phyloP scores from a whole-genome alignment of 345 rosid genomes.

The Streptanthus diversifolius region DNA sequence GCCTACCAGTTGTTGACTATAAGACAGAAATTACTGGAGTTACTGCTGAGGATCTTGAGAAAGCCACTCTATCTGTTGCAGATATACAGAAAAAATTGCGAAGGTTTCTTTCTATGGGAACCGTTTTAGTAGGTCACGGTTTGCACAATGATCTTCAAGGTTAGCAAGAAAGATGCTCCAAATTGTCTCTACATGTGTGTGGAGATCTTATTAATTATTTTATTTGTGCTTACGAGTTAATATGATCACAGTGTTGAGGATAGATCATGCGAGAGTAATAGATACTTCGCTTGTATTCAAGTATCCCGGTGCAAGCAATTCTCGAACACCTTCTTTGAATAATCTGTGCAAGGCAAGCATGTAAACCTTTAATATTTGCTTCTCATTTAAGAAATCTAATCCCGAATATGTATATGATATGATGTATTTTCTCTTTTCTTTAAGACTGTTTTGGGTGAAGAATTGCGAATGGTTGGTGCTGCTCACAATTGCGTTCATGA shows the following conservation, averaged over 20 bases:
- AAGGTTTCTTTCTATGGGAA: slow-evolving; percentile 61
- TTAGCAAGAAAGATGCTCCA: slow-evolving; percentile 26
- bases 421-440: slow-evolving; percentile 10
- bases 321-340: slow-evolving; percentile 59
- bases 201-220: not conserved
- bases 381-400: not conserved
- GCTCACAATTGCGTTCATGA: slow-evolving; percentile 84
- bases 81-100: slow-evolving; percentile 75
- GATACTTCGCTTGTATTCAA: slow-evolving; percentile 79
- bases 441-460: slow-evolving; percentile 71
- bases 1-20: slow-evolving; percentile 58
- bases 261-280: slow-evolving; percentile 80
- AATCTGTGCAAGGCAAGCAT: slow-evolving; percentile 71
- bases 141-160: slow-evolving; percentile 77
- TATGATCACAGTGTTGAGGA: slow-evolving; percentile 60
- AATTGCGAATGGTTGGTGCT: slow-evolving; percentile 58
- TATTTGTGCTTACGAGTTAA: not conserved
- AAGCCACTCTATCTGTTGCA: slow-evolving; percentile 52
- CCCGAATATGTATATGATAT: not conserved
- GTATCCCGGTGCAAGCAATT: slow-evolving; percentile 30
- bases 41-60: slow-evolving; percentile 60
- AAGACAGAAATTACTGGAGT: slow-evolving; percentile 83
- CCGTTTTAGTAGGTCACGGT: slow-evolving; percentile 79
- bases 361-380: not conserved
- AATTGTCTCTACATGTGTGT: not conserved